phyloP scores from a whole-genome alignment of 2,329 filamentous ascomycete species.

The Saccharata proteae region DNA sequence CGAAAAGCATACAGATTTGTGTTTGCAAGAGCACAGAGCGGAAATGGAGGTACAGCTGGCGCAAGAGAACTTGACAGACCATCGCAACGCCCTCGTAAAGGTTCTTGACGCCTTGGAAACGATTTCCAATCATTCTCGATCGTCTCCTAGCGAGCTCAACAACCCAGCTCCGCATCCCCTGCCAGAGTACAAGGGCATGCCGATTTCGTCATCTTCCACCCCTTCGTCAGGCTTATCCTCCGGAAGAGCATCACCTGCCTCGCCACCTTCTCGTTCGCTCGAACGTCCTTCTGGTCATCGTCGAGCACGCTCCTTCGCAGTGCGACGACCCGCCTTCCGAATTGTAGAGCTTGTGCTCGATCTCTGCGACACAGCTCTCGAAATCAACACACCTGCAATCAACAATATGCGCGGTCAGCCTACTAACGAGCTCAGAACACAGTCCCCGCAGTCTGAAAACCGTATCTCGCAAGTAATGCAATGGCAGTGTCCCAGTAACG shows the following conservation, averaged over 20 bases:
- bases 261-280: slow-evolving; percentile 52
- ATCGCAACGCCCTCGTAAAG: slow-evolving; percentile 87
- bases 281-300: slow-evolving; percentile 61
- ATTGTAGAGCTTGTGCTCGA: slow-evolving; percentile 93
- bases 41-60: slow-evolving; percentile 97
- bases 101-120: slow-evolving; percentile 87
- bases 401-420: slow-evolving; percentile 64
- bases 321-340: slow-evolving; percentile 76
- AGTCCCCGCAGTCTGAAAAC: slow-evolving; percentile 92
- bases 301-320: slow-evolving; percentile 77
- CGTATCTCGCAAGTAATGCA: slow-evolving; percentile 88
- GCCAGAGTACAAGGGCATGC: slow-evolving; percentile 77
- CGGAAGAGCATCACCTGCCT: slow-evolving; percentile 57
- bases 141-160: slow-evolving; percentile 19
- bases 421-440: slow-evolving; percentile 69
- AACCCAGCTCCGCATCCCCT: slow-evolving; percentile 28
- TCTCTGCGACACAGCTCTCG: slow-evolving; percentile 87
- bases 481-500: slow-evolving; percentile 90
- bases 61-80: slow-evolving; percentile 83
- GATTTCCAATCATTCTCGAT: slow-evolving; percentile 50
- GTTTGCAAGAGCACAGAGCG: slow-evolving; percentile 86
- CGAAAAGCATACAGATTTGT: slow-evolving; percentile 95
- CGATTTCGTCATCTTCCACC: slow-evolving; percentile 61
- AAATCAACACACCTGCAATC: slow-evolving; percentile 87
- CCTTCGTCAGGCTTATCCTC: slow-evolving; percentile 60